Evolutionary conservation across 495 filamentous ascomycete genomes (phyloP), one percentile per base, ranked within the genome.

Genomic region (Bacidia rubella): DNA sequence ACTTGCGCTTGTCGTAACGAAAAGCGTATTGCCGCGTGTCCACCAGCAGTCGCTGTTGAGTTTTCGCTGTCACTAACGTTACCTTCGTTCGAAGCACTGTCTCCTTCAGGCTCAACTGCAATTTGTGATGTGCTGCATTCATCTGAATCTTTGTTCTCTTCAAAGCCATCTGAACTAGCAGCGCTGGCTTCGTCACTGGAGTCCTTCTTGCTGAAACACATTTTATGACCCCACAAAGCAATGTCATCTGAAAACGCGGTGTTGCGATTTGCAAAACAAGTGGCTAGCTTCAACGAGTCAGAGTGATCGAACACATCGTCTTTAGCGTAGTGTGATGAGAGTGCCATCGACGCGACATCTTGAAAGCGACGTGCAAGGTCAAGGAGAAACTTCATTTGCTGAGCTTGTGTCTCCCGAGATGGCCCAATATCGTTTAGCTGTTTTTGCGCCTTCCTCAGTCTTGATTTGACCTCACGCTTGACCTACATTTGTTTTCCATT

Each of bases 341-440:
- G 62, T 0, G 70, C 73, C 1, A 63, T 49, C 2, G 60, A n/a
- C 0, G 64, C 65, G 2, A 77, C 56, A 0, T 56, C 40, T 27
- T 78, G 69, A 45, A 78, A 80, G 3, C 47, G 45, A 3, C 63
- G 60, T 0, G 70, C 62, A 35, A 77, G 59, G 4, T 62, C 60
- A 9, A 69, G 59, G 11, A 81, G 67, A 51, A 65, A 74, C 5
- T 48, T 60, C 3, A 57, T 54, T 53, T 80, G 74, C 47, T 77
- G 63, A 2, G 69, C 60, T 21, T 57, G 35, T 0, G 68, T 69
- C 39, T 65, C 59, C 0, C 77, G 61, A 7, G 70, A 60, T 0
- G 62, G 61, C 0, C 80, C 78, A 53, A 83, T 63, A 3, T 27
- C 52, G 1, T 67, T 42, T 7, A 60, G 23, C 10, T 57, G 46